Percentiles rank a stretch among this genome's conserved stretches.
phyloP scores from a whole-genome alignment of 169 alveolate species.

The Cryptosporidium ubiquitum region DNA sequence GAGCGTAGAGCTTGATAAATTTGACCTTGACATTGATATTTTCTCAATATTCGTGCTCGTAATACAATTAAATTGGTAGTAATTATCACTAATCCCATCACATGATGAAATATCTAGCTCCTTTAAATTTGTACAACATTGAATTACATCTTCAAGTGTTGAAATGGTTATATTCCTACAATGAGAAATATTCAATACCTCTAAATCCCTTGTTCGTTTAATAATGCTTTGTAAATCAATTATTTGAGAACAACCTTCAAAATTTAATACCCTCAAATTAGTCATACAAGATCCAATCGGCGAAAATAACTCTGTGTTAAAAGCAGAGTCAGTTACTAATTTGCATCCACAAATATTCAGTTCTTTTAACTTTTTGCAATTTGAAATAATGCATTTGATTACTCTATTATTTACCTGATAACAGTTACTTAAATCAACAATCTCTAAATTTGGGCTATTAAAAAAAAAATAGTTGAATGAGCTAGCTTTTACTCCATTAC shows the following conservation, averaged over 20 bases:
- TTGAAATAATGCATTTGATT: slow-evolving; percentile 21
- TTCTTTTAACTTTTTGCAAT: slow-evolving; percentile 42
- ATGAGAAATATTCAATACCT: slow-evolving; percentile 35
- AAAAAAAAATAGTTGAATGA: slow-evolving; percentile 48
- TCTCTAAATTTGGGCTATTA: slow-evolving; percentile 40
- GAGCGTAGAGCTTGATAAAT: slow-evolving; percentile 21
- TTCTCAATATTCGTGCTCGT: slow-evolving; percentile 28
- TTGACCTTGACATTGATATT: slow-evolving; percentile 32
- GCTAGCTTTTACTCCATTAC: slow-evolving; percentile 64
- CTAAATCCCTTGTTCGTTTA: slow-evolving; percentile 25
- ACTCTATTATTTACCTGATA: slow-evolving; percentile 63
- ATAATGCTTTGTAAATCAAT: slow-evolving; percentile 38
- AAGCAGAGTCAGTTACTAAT: slow-evolving; percentile 71
- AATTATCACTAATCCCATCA: slow-evolving; percentile 24
- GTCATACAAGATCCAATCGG: slow-evolving; percentile 21
- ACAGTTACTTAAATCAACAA: slow-evolving; percentile 61
- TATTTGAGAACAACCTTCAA: slow-evolving; percentile 45
- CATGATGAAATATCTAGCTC: slow-evolving; percentile 67
- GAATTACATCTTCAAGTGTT: slow-evolving; percentile 38
- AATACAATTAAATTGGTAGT: slow-evolving; percentile 13
- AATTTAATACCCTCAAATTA: slow-evolving; percentile 26
- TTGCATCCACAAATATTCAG: slow-evolving; percentile 40
- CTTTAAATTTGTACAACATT: slow-evolving; percentile 45
- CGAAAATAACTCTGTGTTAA: slow-evolving; percentile 41
- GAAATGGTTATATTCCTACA: slow-evolving; percentile 40